Percentiles rank a stretch among this genome's conserved stretches.
Conservation (phyloP, 345 rosid genomes). For the Citrus mangshanensis region DNA sequence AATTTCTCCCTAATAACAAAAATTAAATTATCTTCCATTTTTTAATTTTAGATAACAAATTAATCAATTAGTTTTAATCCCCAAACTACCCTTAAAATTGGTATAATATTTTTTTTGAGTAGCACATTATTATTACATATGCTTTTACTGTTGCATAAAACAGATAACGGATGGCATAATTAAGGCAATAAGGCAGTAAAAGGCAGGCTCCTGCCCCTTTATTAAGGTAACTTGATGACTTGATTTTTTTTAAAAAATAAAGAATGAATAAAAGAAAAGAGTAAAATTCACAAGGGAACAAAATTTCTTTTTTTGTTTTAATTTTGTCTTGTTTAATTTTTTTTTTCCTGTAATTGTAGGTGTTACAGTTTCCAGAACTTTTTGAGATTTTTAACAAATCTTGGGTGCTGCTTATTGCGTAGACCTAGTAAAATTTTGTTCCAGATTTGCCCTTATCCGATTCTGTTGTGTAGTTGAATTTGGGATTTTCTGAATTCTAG, state of each 20-base stretch:
- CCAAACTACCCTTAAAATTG: neutral
- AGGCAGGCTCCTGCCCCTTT: neutral
- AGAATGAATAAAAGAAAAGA: neutral
- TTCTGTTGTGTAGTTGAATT: slow-evolving; percentile 13
- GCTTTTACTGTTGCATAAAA: slow-evolving; percentile 1
- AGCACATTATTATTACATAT: neutral
- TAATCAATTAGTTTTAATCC: neutral
- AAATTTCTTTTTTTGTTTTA: neutral
- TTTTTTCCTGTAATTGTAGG: neutral
- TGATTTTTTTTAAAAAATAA: neutral
- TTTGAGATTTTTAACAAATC: neutral
- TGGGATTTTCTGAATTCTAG: slow-evolving; percentile 2
- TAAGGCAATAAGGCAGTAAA: neutral
- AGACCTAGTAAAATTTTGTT: slow-evolving; percentile 5
- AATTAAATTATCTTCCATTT: neutral
- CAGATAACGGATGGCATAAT: neutral
- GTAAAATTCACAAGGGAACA: neutral
- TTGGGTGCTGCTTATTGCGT: neutral
- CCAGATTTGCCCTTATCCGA: slow-evolving; percentile 41
- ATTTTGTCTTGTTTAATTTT: no score
- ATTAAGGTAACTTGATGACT: neutral
- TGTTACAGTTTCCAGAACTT: slow-evolving; percentile 9
- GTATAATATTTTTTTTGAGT: neutral
- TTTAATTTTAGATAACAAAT: neutral
- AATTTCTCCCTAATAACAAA: neutral